phyloP scores from a whole-genome alignment of 108 stramenopile species.

The Cylindrotheca fusiformis region DNA sequence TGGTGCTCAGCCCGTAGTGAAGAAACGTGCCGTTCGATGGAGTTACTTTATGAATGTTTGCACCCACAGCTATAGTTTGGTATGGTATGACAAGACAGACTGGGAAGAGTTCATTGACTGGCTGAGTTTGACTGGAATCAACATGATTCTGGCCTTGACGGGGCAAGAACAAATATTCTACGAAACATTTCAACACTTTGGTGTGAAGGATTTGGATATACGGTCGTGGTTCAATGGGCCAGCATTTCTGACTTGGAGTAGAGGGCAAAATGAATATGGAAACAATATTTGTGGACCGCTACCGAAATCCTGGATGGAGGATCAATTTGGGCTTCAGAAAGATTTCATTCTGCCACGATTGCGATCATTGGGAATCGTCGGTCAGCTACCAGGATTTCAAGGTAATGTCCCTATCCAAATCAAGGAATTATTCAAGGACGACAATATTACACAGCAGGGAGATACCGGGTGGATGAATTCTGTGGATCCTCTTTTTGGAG shows the following conservation, averaged over 20 bases:
- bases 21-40: slow-evolving; percentile 2
- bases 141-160: slow-evolving; percentile 42
- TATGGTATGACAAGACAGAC: slow-evolving; percentile 37
- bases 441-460: slow-evolving; percentile 41
- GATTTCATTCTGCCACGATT: slow-evolving; percentile 39
- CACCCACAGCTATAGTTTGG: slow-evolving; percentile 50
- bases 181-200: slow-evolving; percentile 33
- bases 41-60: slow-evolving; percentile 49
- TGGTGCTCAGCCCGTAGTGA: not conserved
- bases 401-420: slow-evolving; percentile 50
- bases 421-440: slow-evolving; percentile 22
- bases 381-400: slow-evolving; percentile 50
- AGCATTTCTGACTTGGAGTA: slow-evolving; percentile 51
- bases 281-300: slow-evolving; percentile 37
- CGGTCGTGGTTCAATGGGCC: slow-evolving; percentile 57
- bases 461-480: slow-evolving; percentile 49
- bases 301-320: slow-evolving; percentile 34
- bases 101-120: slow-evolving; percentile 49
- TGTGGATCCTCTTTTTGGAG: slow-evolving; percentile 41
- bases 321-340: slow-evolving; percentile 37
- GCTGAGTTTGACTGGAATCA: slow-evolving; percentile 44
- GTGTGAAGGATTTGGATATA: slow-evolving; percentile 37
- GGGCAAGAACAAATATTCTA: slow-evolving; percentile 53
- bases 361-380: slow-evolving; percentile 39
- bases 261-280: slow-evolving; percentile 51